A percentile compares a stretch with the other conserved stretches of the same genome.
These are phyloP conservation scores for Fusarium veterinarium DNA, from an alignment of 2,329 filamentous ascomycete species.

Conservation along the genomic window DNA sequence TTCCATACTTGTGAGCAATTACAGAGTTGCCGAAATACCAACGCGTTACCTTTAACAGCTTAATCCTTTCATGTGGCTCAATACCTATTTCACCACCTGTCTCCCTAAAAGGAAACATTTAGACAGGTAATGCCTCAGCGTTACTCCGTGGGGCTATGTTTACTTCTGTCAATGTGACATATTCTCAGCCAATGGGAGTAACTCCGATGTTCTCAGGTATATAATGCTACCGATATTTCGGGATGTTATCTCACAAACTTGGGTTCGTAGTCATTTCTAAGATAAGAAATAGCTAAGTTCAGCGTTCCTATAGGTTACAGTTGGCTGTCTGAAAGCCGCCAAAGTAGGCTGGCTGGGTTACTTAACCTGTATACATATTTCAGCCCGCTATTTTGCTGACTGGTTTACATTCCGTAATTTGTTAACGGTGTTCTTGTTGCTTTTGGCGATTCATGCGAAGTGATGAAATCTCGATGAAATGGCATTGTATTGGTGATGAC, in stretches of 20 bases:
- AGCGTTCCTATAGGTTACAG: neutral
- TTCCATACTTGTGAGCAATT: no score
- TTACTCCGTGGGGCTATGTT: neutral
- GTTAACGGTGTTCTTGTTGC: neutral
- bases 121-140: no score
- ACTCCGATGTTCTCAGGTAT: neutral
- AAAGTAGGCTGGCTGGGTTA: neutral
- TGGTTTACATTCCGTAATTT: rapidly evolving
- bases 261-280: neutral
- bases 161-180: neutral
- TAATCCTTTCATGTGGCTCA: no score
- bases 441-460: neutral
- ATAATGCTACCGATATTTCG: neutral
- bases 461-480: neutral
- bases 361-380: neutral
- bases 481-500: neutral
- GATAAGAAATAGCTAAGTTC: neutral
- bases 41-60: no score
- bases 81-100: no score
- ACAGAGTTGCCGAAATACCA: no score
- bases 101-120: no score
- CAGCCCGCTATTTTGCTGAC: neutral
- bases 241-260: neutral
- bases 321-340: neutral
- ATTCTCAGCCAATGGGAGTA: neutral